phyloP scores from a whole-genome alignment of 139 green algal species.

The Pycnococcus provasolii region DNA sequence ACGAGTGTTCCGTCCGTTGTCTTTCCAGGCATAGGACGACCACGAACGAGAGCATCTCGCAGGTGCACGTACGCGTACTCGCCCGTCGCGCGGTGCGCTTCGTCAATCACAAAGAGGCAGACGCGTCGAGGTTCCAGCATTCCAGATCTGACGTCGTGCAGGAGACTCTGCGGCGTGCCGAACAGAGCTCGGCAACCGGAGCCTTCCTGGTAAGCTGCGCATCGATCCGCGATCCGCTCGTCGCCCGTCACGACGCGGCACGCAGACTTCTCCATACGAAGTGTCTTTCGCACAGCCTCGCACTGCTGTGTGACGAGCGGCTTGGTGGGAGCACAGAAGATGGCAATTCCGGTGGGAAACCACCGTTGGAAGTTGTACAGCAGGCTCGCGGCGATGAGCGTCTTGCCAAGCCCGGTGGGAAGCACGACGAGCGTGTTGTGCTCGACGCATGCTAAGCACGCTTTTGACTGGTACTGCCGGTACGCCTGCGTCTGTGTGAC shows the following conservation, averaged over 20 bases:
- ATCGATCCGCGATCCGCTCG: constrained; percentile 25
- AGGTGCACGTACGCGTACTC: constrained; percentile 40
- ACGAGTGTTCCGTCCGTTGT: no score
- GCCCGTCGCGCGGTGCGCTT: constrained; percentile 71
- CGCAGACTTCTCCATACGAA: no score
- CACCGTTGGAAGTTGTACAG: constrained; percentile 86
- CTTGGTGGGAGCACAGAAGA: constrained; percentile 84
- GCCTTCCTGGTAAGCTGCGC: no score
- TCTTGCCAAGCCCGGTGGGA: constrained; percentile 91
- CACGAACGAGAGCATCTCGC: no score
- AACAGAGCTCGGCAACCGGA: constrained; percentile 53
- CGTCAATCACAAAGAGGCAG: constrained; percentile 79
- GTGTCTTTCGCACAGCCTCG: constrained; percentile 43
- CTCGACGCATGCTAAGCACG: constrained; percentile 47
- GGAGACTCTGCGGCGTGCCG: constrained; percentile 74
- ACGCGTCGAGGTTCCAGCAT: constrained; percentile 34
- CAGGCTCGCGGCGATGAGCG: constrained; percentile 83
- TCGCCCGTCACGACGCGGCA: constrained; percentile 52
- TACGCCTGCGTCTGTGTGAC: constrained; percentile 22
- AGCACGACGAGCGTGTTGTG: constrained; percentile 88
- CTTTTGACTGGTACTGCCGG: constrained; percentile 29
- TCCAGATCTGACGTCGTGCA: constrained; percentile 57
- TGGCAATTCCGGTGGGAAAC: constrained; percentile 63
- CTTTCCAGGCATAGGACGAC: no score
- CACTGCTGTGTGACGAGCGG: constrained; percentile 85